phyloP scores from a whole-genome alignment of 345 rosid genomes.

The Pelargonium nanum region DNA sequence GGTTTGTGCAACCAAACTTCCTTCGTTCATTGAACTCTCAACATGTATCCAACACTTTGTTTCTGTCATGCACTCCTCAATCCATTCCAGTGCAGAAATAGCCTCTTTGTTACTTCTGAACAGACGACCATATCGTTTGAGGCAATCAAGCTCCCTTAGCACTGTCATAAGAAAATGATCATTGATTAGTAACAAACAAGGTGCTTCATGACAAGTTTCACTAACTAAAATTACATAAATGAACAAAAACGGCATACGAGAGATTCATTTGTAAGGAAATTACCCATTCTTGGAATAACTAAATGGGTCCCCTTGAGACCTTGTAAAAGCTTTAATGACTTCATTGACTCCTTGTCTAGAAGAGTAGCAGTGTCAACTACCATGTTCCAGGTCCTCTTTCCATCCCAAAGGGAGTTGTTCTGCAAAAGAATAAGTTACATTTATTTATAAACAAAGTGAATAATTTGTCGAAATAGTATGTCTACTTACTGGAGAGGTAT shows the following conservation, averaged over 20 bases:
- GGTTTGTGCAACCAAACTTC: constrained; percentile 37
- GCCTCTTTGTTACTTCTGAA: constrained; percentile 47
- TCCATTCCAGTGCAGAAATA: constrained; percentile 61
- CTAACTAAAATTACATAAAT: not conserved
- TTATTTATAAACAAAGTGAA: not conserved
- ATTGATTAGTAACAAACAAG: too few species aligned
- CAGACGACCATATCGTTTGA: constrained; percentile 38
- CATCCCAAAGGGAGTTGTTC: constrained; percentile 29
- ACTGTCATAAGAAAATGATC: constrained; percentile 24
- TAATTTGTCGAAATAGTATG: not conserved
- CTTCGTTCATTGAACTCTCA: constrained; percentile 55
- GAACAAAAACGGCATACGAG: not conserved
- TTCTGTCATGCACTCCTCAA: constrained; percentile 56
- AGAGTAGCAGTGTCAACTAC: constrained; percentile 61
- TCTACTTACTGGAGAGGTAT: constrained; percentile 38
- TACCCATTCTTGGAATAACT: constrained; percentile 71
- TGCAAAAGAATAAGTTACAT: constrained; percentile 18
- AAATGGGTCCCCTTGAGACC: constrained; percentile 77
- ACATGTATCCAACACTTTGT: constrained; percentile 78
- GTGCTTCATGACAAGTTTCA: not conserved
- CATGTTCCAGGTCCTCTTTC: constrained; percentile 59
- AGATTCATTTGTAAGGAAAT: constrained; percentile 1
- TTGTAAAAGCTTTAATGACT: constrained; percentile 63
- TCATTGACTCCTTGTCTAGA: constrained; percentile 57
- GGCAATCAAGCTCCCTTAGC: constrained; percentile 58